Base-by-base conservation (phyloP, 768 basidiomycete genomes). In the Pluteus cervinus region DNA sequence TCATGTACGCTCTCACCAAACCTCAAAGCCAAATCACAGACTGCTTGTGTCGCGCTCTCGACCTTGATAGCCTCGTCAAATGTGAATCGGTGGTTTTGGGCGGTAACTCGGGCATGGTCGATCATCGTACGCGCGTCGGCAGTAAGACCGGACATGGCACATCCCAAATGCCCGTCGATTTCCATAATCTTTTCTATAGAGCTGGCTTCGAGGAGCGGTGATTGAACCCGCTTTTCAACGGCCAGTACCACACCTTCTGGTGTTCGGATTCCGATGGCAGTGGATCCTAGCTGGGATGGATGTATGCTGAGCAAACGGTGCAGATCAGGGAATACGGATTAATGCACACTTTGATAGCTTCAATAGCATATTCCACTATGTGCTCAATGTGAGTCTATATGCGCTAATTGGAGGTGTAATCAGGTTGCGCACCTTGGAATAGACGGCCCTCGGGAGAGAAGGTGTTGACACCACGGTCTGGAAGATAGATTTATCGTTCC, bases 151-250 rank as follows among this genome's bases (percentile, higher is more conserved):
- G 90, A 93, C 93, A 98, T 97, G 41, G 96, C 96, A 50, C 93
- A 97, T 7, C 92, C 96, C 42, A 99, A 79, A 66, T 99, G 96
- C 9, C 61, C 48, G 66, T 98, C 96, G 53, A 99, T 98, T 68
- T 99, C 96, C 94, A 99, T 97, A 58, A 98, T 98, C 73, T 98
- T 98, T 61, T 99, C 94, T 55, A 99, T 92, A 39, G 92, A 93
- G 45, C 77, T 85, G 26, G 91, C 81, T 66, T 97, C 96, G 52
- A 98, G 79, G 33, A 99, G 76, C 7, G 92, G 88, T 0, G 93
- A 97, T 61, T 96, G 92, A 36, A 96, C 90, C 60, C 96, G 92
- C 68, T 99, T 98, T 71, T 99, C 96, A 48, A 98, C 91, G 38
- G 79, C 96, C 41, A 99, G 83, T 47, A 98, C 73, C 49, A 92